Evolutionary conservation across 1,284 basidiomycete genomes (phyloP).

Genomic region (Leccinum griseonigrum): DNA sequence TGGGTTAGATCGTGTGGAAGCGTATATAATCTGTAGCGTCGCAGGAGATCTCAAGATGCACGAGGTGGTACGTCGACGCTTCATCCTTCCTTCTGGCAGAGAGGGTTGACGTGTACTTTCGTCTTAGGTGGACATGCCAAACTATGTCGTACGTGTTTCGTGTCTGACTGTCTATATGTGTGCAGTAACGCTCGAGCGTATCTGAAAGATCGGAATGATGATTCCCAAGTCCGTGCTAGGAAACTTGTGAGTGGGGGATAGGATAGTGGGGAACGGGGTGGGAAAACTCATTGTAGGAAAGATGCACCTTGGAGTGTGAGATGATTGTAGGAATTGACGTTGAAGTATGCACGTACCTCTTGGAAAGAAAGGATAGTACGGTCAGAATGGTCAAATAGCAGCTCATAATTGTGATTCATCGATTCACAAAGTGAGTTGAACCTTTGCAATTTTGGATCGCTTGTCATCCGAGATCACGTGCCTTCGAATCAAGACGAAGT

Average conservation of each 20-base stretch:
- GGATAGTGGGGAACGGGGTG: too few species aligned
- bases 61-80: conserved; percentile 49
- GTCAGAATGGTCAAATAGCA: too few species aligned
- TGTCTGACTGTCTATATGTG: neutral
- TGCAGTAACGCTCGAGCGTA: neutral
- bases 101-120: neutral
- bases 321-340: neutral
- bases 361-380: too few species aligned
- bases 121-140: conserved; percentile 62
- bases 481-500: too few species aligned
- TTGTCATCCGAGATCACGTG: too few species aligned
- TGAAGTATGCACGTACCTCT: neutral
- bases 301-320: neutral
- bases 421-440: too few species aligned
- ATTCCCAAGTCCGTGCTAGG: conserved; percentile 28
- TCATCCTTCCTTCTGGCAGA: neutral
- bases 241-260: neutral
- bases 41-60: conserved; percentile 58
- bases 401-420: too few species aligned
- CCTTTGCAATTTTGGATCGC: too few species aligned
- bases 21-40: conserved; percentile 64
- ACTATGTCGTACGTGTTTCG: conserved; percentile 49
- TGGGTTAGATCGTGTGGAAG: conserved; percentile 41
- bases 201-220: conserved; percentile 32
- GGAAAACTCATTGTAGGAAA: neutral